phyloP scores from a whole-genome alignment of 108 stramenopile genomes.

The Stephanodiscus triporus region DNA sequence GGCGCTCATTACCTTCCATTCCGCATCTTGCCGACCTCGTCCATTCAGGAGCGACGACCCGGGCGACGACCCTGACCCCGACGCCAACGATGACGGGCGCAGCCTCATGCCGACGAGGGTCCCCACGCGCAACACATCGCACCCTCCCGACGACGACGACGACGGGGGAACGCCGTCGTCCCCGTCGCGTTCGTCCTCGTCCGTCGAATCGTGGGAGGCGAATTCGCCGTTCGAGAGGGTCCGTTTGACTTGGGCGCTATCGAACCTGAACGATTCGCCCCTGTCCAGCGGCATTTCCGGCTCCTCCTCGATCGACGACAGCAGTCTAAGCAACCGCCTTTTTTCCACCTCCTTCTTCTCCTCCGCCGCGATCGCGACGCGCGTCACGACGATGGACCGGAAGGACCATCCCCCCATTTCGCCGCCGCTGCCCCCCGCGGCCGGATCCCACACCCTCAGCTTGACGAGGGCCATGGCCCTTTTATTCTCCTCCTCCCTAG shows the following conservation, averaged over 20 bases:
- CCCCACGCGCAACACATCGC: constrained; percentile 2
- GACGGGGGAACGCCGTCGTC: too few species aligned
- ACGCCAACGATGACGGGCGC: not conserved
- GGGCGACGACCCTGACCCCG: too few species aligned
- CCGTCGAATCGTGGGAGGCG: too few species aligned
- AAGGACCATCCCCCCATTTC: too few species aligned
- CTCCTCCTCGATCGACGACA: not conserved
- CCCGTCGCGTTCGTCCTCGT: too few species aligned
- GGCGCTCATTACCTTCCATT: constrained; percentile 26
- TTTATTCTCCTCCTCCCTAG: not conserved
- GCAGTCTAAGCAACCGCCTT: too few species aligned
- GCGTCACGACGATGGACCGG: too few species aligned
- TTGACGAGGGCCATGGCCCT: constrained; percentile 25
- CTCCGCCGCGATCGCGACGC: not conserved
- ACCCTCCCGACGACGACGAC: not conserved
- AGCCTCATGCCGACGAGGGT: constrained; percentile 13
- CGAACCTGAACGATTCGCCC: too few species aligned
- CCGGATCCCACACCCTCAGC: constrained; percentile 22
- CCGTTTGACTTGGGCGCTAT: too few species aligned
- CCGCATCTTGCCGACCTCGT: not conserved
- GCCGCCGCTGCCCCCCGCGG: not conserved
- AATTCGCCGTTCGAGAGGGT: too few species aligned
- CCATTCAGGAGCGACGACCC: not conserved
- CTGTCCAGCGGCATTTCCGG: too few species aligned
- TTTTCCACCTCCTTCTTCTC: not conserved